phyloP scores from a whole-genome alignment of 2,329 filamentous ascomycete species.

The Botrytis hyacinthi region DNA sequence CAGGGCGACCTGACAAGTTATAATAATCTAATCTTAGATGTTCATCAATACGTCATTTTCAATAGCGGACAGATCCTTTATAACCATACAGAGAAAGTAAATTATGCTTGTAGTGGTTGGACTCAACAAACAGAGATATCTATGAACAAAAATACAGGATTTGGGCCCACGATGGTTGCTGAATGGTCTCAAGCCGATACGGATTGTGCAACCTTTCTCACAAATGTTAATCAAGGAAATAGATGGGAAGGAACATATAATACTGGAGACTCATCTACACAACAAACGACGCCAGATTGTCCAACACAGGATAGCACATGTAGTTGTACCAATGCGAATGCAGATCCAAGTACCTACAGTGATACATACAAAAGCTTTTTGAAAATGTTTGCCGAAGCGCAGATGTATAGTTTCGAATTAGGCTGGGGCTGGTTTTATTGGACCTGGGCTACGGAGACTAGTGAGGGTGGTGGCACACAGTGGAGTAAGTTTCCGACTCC shows the following conservation, averaged over 20 bases:
- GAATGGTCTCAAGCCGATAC: constrained; percentile 99
- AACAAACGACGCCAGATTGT: constrained; percentile 69
- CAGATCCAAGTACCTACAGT: constrained; percentile 65
- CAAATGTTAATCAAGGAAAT: constrained; percentile 83
- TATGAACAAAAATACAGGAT: constrained; percentile 73
- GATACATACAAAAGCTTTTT: constrained; percentile 80
- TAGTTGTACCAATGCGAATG: constrained; percentile 73
- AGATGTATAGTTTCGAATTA: constrained; percentile 92
- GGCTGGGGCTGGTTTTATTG: constrained; percentile 99
- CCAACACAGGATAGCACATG: constrained; percentile 67
- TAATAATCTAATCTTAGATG: constrained; percentile 80
- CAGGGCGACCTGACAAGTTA: constrained; percentile 74
- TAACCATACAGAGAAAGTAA: constrained; percentile 78
- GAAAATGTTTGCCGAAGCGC: constrained; percentile 86
- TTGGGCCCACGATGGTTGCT: constrained; percentile 89
- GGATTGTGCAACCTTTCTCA: constrained; percentile 83
- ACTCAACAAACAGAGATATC: constrained; percentile 71
- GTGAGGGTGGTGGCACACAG: constrained; percentile 53
- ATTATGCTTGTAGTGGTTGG: constrained; percentile 87
- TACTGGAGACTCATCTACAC: constrained; percentile 55
- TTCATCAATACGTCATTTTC: constrained; percentile 98
- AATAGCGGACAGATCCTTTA: constrained; percentile 82
- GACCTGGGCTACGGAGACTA: constrained; percentile 91
- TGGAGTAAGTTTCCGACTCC: constrained; percentile 60
- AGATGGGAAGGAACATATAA: constrained; percentile 89